Conservation (phyloP, 768 basidiomycete species). For the Leucosporidium scottii region DNA sequence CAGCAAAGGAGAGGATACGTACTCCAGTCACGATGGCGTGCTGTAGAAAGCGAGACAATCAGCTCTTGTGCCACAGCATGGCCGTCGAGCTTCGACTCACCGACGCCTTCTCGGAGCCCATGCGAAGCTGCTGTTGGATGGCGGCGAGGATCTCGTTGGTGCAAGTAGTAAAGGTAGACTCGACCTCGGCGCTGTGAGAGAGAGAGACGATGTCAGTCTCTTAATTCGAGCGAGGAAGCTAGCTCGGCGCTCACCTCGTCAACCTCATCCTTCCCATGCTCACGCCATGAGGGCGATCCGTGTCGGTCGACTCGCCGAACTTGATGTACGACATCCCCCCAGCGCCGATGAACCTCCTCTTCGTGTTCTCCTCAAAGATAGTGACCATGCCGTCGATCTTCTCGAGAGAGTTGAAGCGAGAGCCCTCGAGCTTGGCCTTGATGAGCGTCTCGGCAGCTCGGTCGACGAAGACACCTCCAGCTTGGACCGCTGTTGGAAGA, state of each 20-base stretch:
- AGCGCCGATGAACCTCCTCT: neutral
- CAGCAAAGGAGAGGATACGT: no score
- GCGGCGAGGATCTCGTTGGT: slow-evolving; percentile 1
- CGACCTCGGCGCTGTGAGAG: neutral
- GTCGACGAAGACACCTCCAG: slow-evolving; percentile 4
- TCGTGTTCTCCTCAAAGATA: neutral
- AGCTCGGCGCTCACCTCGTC: neutral
- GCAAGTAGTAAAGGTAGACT: neutral
- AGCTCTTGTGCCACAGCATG: neutral
- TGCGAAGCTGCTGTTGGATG: neutral
- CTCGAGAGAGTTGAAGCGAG: neutral
- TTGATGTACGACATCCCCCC: no score
- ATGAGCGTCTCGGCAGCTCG: neutral
- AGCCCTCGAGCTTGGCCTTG: slow-evolving; percentile 4
- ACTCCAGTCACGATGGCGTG: neutral
- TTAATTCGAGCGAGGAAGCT: no score
- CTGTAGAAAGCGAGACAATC: neutral
- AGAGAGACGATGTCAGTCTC: no score
- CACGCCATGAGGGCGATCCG: no score
- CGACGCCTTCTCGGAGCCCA: neutral
- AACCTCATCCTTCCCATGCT: neutral
- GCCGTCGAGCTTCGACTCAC: neutral
- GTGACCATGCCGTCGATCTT: neutral
- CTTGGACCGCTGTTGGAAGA: neutral
- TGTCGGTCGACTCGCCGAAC: no score